Evolutionary conservation across 2,329 filamentous ascomycete species (phyloP).

Genomic region (Xylariaceae sp.): DNA sequence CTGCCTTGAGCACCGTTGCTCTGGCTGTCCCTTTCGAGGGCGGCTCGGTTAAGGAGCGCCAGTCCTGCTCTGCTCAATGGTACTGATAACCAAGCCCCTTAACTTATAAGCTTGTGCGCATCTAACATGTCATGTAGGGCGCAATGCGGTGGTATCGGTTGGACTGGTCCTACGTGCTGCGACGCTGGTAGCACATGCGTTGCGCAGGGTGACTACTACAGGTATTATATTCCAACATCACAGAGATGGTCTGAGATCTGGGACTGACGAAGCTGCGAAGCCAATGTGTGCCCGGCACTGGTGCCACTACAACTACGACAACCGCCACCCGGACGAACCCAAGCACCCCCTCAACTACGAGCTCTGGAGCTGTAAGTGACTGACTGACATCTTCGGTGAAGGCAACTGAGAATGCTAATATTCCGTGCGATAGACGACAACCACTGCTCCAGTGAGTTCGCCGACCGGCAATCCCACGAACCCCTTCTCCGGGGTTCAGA

Average conservation of each 20-base stretch:
- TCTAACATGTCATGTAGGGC: slow-evolving; percentile 22
- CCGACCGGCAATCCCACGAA: slow-evolving; percentile 48
- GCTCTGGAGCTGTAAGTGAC: slow-evolving; percentile 18
- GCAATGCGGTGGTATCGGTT: slow-evolving; percentile 45
- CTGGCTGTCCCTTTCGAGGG: slow-evolving; percentile 37
- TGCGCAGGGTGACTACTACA: slow-evolving; percentile 24
- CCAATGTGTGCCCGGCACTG: slow-evolving; percentile 22
- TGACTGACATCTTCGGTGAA: neutral
- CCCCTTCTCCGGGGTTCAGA: slow-evolving; percentile 45
- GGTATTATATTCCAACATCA: slow-evolving; percentile 11
- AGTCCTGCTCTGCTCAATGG: slow-evolving; percentile 25
- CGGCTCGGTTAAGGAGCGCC: slow-evolving; percentile 35
- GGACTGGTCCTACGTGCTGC: slow-evolving; percentile 42
- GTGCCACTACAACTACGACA: slow-evolving; percentile 1
- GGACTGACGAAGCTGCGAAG: slow-evolving; percentile 1
- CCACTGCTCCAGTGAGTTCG: slow-evolving; percentile 27
- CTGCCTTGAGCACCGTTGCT: slow-evolving; percentile 34
- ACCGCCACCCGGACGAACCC: neutral
- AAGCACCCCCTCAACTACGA: slow-evolving; percentile 9
- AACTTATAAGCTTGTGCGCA: neutral
- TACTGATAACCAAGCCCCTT: neutral
- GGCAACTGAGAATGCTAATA: slow-evolving; percentile 1
- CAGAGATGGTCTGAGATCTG: neutral
- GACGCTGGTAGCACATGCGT: slow-evolving; percentile 36
- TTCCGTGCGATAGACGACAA: slow-evolving; percentile 2